Percentiles rank a stretch among this genome's conserved stretches.
Evolutionary conservation across 352 stramenopile species (phyloP).

Genomic region (Globisporangium acanthophoron): DNA sequence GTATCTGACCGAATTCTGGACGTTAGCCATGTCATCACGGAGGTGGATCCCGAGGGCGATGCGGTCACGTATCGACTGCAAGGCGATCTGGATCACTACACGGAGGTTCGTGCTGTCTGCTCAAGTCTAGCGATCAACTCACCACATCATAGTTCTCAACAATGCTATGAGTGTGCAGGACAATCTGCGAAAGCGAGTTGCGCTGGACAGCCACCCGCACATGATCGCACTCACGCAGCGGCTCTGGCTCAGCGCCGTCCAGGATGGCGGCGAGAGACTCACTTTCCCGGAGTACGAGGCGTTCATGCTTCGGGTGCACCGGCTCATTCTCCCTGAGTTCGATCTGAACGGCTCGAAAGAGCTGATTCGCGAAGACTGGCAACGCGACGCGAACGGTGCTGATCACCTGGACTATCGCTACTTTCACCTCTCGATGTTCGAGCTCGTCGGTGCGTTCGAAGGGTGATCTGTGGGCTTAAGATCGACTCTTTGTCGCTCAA

Average conservation of each 20-base stretch:
- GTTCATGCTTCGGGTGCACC: constrained; percentile 72
- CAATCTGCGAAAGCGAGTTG: constrained; percentile 61
- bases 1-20: background rate
- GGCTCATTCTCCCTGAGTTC: constrained; percentile 73
- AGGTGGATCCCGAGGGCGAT: constrained; percentile 20
- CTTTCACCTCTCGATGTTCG: constrained; percentile 83
- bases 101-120: constrained; percentile 28
- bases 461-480: background rate
- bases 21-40: constrained; percentile 50
- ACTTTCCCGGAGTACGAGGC: constrained; percentile 52
- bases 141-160: background rate
- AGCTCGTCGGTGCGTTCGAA: constrained; percentile 52
- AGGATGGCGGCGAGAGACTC: constrained; percentile 24
- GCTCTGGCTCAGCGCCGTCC: constrained; percentile 52
- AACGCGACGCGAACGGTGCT: constrained; percentile 42
- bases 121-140: background rate
- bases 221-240: constrained; percentile 68
- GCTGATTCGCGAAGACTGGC: constrained; percentile 67
- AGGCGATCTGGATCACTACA: constrained; percentile 73
- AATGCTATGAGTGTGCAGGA: constrained; percentile 18
- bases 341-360: constrained; percentile 53
- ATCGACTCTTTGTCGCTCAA: background rate
- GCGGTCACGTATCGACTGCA: constrained; percentile 60
- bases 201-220: constrained; percentile 47
- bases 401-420: constrained; percentile 57